Percentiles rank a stretch among this genome's conserved stretches.
Evolutionary conservation across 257 asterid genomes (phyloP).

Genomic region (Penstemon eatonii): DNA sequence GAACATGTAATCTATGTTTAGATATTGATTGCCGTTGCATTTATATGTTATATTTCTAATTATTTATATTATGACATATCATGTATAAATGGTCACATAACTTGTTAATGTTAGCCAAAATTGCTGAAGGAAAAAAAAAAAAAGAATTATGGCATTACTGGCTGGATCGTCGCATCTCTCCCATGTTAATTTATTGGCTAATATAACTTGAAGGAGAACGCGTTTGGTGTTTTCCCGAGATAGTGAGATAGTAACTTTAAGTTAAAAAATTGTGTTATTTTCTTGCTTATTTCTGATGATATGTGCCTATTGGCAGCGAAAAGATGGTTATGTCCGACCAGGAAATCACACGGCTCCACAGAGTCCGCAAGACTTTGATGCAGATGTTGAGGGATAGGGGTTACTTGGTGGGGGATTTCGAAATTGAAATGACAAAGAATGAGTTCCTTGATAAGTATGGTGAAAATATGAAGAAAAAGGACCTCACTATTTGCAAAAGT

Average conservation of each 20-base stretch:
- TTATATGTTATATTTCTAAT: not conserved
- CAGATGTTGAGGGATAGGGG: slow-evolving; percentile 53
- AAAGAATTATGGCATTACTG: not conserved
- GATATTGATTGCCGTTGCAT: not conserved
- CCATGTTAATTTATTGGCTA: not conserved
- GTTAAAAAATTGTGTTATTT: slow-evolving; percentile 14
- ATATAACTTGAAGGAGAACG: not conserved
- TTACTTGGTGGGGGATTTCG: slow-evolving; percentile 43
- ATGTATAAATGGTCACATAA: not conserved
- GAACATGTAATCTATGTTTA: too few species aligned
- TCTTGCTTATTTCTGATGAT: not conserved
- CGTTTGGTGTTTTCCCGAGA: not conserved
- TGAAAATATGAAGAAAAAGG: slow-evolving; percentile 78
- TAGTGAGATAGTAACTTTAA: slow-evolving; percentile 5
- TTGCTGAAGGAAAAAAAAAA: not conserved
- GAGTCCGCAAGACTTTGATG: slow-evolving; percentile 51
- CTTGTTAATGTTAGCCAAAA: not conserved
- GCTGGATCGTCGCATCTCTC: not conserved
- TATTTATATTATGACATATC: not conserved
- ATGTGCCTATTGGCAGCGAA: slow-evolving; percentile 13
- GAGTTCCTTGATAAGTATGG: slow-evolving; percentile 56
- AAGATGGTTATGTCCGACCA: slow-evolving; percentile 52
- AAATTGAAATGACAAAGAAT: slow-evolving; percentile 46
- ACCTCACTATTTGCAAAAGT: slow-evolving; percentile 52
- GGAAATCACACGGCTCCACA: slow-evolving; percentile 40